phyloP scores from a whole-genome alignment of 1,284 basidiomycete genomes.

The Ustilago nuda region DNA sequence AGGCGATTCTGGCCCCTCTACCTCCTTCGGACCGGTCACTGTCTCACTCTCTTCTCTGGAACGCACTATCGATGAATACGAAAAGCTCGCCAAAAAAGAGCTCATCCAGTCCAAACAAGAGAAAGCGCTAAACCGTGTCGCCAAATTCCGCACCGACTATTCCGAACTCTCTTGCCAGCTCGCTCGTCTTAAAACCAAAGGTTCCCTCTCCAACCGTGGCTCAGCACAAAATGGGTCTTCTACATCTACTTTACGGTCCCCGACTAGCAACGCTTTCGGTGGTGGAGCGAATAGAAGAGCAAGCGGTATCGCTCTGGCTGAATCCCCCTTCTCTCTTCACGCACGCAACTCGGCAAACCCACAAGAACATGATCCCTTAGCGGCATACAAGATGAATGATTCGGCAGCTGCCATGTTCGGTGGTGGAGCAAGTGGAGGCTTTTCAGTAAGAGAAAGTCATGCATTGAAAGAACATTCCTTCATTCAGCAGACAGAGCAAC shows the following conservation, averaged over 20 bases:
- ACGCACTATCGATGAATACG: slow-evolving; percentile 68
- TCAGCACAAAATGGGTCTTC: slow-evolving; percentile 1
- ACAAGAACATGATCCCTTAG: slow-evolving; percentile 51
- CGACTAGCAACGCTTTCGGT: slow-evolving; percentile 24
- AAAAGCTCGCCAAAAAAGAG: slow-evolving; percentile 65
- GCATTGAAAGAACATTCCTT: slow-evolving; percentile 67
- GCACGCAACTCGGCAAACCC: slow-evolving; percentile 41
- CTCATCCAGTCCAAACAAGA: slow-evolving; percentile 65
- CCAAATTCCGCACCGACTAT: slow-evolving; percentile 65
- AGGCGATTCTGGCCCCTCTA: slow-evolving; percentile 23
- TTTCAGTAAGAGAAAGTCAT: slow-evolving; percentile 59
- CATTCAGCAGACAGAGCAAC: slow-evolving; percentile 65
- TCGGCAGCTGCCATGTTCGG: slow-evolving; percentile 65
- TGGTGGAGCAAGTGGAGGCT: slow-evolving; percentile 10
- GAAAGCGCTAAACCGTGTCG: slow-evolving; percentile 62
- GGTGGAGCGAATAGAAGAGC: slow-evolving; percentile 23
- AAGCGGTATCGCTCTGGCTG: slow-evolving; percentile 44
- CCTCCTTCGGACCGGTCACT: slow-evolving; percentile 55
- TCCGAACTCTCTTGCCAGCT: slow-evolving; percentile 53
- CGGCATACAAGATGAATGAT: slow-evolving; percentile 65
- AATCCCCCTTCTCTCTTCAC: slow-evolving; percentile 59
- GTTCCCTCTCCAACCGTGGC: slow-evolving; percentile 18
- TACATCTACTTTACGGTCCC: slow-evolving; percentile 22
- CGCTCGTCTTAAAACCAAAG: slow-evolving; percentile 49
- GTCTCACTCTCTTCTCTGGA: slow-evolving; percentile 60